Base-by-base conservation (phyloP, 139 green algal species). In the Klebsormidium nitens region DNA sequence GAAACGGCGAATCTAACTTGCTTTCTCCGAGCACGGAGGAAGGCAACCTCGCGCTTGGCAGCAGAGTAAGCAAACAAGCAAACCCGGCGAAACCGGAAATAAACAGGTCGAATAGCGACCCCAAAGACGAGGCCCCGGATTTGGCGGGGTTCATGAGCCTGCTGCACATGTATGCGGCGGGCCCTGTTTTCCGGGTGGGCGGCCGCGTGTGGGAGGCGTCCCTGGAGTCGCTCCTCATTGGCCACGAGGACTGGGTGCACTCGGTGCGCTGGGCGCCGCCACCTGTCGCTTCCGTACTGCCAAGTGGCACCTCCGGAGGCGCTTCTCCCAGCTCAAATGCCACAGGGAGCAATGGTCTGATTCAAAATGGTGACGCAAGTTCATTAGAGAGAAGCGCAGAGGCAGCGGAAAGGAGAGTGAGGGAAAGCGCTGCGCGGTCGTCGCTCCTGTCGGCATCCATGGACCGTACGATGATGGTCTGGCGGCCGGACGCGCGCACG, bases 221-320 rank as follows among this genome's bases (percentile, higher is more conserved):
- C 1, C 63, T 95, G 36, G 90, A 97, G 71, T 84, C 88, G 0
- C 72, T 98, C 39, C 77, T 85, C 14, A 26, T 75, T 23, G 79
- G 79, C 0, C 93, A 98, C 60, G 93, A 98, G 74, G 93, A 98
- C 73, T 98, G 91, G 91, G 88, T 97, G 50, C 82, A 93, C 72
- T 81, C 70, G 0, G 86, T 95, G 29, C 64, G 69, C 8, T 98
- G 91, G 90, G 70, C 84, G 37, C 77, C 75, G 29, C 42, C 59
- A 61, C 52, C n/a, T n/a, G n/a, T n/a, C n/a, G n/a, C n/a, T n/a
- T n/a, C n/a, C n/a, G n/a, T n/a, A n/a, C n/a, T n/a, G n/a, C n/a
- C n/a, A n/a, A n/a, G n/a, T n/a, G n/a, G n/a, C n/a, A n/a, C n/a
- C n/a, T n/a, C n/a, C n/a, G n/a, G n/a, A n/a, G n/a, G n/a, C n/a